A percentile compares a stretch with the other conserved stretches of the same genome.
Evolutionary conservation across 768 basidiomycete genomes (phyloP).

Genomic region (Artomyces pyxidatus): DNA sequence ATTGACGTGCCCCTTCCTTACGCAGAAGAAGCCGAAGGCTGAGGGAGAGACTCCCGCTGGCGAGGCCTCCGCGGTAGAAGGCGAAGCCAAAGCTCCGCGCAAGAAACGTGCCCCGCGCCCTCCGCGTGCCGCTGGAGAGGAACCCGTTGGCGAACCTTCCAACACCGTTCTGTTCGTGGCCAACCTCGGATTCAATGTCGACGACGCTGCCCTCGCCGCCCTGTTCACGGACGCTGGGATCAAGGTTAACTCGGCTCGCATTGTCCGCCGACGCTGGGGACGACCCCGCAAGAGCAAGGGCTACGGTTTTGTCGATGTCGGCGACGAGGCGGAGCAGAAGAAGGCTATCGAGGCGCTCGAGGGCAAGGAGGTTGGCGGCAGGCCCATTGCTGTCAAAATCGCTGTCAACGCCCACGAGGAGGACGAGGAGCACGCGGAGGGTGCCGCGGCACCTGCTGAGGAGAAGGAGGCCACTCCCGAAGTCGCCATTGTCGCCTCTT

Average conservation of each 20-base stretch:
- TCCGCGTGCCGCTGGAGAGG: constrained; percentile 69
- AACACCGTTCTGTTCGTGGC: constrained; percentile 91
- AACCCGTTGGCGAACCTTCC: constrained; percentile 82
- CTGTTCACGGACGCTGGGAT: constrained; percentile 87
- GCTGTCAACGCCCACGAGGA: constrained; percentile 79
- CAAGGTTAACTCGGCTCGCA: constrained; percentile 75
- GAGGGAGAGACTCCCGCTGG: constrained; percentile 19
- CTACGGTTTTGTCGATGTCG: constrained; percentile 97
- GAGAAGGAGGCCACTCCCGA: constrained; percentile 12
- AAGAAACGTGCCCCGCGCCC: constrained; percentile 51
- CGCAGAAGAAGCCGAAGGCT: constrained; percentile 36
- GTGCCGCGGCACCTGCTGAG: constrained; percentile 15
- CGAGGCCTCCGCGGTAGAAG: constrained; percentile 31
- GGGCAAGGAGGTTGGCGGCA: constrained; percentile 81
- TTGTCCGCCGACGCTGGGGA: constrained; percentile 82
- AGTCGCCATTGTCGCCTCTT: constrained; percentile 12
- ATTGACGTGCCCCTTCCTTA: constrained; percentile 41
- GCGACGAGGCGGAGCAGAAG: constrained; percentile 78
- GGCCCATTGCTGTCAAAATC: constrained; percentile 88
- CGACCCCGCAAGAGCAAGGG: constrained; percentile 87
- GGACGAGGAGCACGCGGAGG: constrained; percentile 21
- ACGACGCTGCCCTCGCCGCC: constrained; percentile 69
- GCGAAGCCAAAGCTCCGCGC: constrained; percentile 33
- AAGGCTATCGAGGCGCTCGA: constrained; percentile 84
- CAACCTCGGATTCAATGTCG: constrained; percentile 93